phyloP scores from a whole-genome alignment of 257 asterid genomes.

The Solanum corneliomulleri region DNA sequence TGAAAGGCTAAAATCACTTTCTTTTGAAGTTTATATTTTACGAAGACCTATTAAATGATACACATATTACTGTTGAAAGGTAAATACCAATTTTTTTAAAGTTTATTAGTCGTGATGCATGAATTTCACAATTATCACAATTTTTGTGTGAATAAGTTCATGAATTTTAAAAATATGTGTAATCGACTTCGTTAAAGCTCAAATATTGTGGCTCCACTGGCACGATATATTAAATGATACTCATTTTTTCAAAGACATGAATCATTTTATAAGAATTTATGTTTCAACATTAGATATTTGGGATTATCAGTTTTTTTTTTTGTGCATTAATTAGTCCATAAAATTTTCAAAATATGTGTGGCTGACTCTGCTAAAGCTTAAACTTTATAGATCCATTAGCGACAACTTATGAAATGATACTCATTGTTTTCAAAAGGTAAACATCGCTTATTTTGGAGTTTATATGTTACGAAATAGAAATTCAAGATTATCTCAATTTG shows the following conservation, averaged over 20 bases:
- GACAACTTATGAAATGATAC: neutral
- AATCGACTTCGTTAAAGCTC: neutral
- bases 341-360: too few relatives aligned
- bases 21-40: too few relatives aligned
- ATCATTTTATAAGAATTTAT: neutral
- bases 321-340: neutral
- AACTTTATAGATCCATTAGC: neutral
- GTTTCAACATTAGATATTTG: neutral
- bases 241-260: neutral
- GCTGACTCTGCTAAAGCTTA: neutral
- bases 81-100: neutral
- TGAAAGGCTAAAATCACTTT: too few relatives aligned
- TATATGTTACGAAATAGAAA: neutral
- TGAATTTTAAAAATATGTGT: too few relatives aligned
- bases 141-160: neutral
- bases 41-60: neutral
- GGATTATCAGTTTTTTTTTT: neutral
- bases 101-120: neutral
- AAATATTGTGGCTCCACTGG: neutral
- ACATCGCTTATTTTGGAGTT: neutral
- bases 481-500: neutral
- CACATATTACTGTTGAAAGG: neutral
- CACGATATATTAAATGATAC: neutral
- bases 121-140: neutral
- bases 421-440: neutral